Evolutionary conservation across 2,329 filamentous ascomycete genomes (phyloP).

Genomic region (Colletotrichum tofieldiae): DNA sequence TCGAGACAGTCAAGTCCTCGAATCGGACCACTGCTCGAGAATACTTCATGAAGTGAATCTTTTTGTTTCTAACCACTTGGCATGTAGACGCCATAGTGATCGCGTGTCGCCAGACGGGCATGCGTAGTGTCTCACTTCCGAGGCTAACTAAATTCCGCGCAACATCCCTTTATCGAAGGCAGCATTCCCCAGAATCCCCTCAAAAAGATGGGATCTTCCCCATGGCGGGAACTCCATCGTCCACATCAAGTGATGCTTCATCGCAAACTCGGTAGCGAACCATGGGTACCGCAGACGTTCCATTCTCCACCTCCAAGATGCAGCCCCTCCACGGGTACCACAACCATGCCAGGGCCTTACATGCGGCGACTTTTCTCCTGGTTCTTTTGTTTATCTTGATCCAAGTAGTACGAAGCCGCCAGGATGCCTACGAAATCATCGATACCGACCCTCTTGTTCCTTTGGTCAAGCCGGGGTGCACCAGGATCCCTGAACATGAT

Average conservation of each 20-base stretch:
- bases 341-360: conserved; percentile 35
- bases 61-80: conserved; percentile 12
- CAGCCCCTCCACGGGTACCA: conserved; percentile 28
- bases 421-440: conserved; percentile 32
- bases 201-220: conserved; percentile 27
- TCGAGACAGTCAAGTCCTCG: not conserved
- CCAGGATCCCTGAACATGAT: not conserved
- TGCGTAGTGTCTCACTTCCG: conserved; percentile 12
- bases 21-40: not conserved
- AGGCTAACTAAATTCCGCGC: conserved; percentile 25
- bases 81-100: conserved; percentile 2
- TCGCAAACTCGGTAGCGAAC: conserved; percentile 11
- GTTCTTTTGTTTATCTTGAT: conserved; percentile 37
- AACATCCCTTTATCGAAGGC: conserved; percentile 38
- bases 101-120: not conserved
- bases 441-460: conserved; percentile 34
- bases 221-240: not conserved
- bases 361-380: conserved; percentile 36
- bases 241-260: conserved; percentile 16
- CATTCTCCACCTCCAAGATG: conserved; percentile 14
- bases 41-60: not conserved
- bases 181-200: conserved; percentile 35
- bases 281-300: conserved; percentile 17
- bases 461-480: conserved; percentile 18
- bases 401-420: conserved; percentile 24